These are phyloP conservation scores for Neofusicoccum cordaticola DNA, from an alignment of 2,329 filamentous ascomycete species.

Conservation along the genomic window DNA sequence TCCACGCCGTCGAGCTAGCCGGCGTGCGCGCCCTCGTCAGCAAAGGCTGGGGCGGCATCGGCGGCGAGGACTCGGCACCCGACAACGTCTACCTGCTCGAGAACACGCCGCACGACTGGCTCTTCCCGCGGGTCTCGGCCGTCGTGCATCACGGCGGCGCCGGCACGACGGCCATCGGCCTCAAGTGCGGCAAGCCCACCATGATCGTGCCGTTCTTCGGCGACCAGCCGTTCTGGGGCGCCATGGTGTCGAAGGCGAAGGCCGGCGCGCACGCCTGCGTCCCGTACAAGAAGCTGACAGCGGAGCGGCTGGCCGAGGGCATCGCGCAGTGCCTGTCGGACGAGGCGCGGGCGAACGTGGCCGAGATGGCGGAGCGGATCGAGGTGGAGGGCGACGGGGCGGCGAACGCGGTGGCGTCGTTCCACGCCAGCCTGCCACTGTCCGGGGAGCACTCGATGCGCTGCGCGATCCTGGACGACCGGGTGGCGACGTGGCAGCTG, in stretches of 20 bases:
- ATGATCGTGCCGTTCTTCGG: slow-evolving; percentile 80
- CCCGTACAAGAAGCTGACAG: slow-evolving; percentile 65
- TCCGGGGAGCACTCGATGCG: slow-evolving; percentile 50
- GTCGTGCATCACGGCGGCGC: slow-evolving; percentile 54
- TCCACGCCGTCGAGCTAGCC: slow-evolving; percentile 62
- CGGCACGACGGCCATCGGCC: slow-evolving; percentile 70
- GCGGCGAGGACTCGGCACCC: slow-evolving; percentile 47
- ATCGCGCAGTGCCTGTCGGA: slow-evolving; percentile 66
- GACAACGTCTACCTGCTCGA: slow-evolving; percentile 70
- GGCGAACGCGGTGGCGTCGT: slow-evolving; percentile 64
- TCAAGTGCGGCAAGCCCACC: slow-evolving; percentile 69
- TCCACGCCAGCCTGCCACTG: slow-evolving; percentile 60
- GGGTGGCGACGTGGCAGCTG: slow-evolving; percentile 64
- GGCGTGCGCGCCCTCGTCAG: slow-evolving; percentile 70
- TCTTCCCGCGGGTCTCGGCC: slow-evolving; percentile 47
- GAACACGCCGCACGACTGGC: slow-evolving; percentile 74
- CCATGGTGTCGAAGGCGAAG: slow-evolving; percentile 61
- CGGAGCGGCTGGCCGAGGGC: slow-evolving; percentile 65
- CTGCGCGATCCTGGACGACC: slow-evolving; percentile 63
- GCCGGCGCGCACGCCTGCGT: slow-evolving; percentile 63
- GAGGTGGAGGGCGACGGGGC: slow-evolving; percentile 64
- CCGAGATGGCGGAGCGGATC: slow-evolving; percentile 60
- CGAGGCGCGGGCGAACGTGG: slow-evolving; percentile 57
- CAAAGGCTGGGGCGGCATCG: slow-evolving; percentile 73
- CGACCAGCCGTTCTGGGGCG: slow-evolving; percentile 76